These are phyloP conservation scores for Pseudoturritis turrita DNA, from an alignment of 345 rosid species.

Conservation along the genomic window DNA sequence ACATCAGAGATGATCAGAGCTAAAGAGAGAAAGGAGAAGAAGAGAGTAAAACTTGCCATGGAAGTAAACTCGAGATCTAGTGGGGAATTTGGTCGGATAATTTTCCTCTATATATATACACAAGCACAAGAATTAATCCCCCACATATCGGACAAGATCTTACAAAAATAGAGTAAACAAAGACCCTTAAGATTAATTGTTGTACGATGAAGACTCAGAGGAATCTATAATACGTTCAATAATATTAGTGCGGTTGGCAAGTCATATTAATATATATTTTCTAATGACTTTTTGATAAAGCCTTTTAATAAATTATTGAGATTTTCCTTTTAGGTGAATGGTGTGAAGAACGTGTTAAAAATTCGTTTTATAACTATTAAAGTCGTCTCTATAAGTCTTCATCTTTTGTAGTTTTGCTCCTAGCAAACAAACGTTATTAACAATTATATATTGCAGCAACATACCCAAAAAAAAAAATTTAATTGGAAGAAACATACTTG, in stretches of 20 bases:
- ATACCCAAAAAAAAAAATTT: background rate
- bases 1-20: conserved; percentile 12
- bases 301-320: background rate
- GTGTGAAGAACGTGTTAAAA: background rate
- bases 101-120: background rate
- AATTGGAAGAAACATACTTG: background rate
- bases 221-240: background rate
- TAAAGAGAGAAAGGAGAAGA: background rate
- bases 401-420: background rate
- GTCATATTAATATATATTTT: background rate
- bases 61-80: background rate
- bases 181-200: background rate
- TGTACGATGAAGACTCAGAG: background rate
- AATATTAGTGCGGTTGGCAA: background rate
- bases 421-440: background rate
- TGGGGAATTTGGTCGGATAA: background rate
- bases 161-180: background rate
- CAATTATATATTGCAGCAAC: background rate
- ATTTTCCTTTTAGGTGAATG: background rate
- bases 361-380: too few species aligned
- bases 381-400: too few species aligned
- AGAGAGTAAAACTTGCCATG: background rate
- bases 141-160: background rate
- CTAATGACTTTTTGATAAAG: background rate
- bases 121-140: background rate